A percentile compares a stretch with the other conserved stretches of the same genome.
phyloP scores from a whole-genome alignment of 306 rosid genomes.

The Pterocarpus macrocarpus region DNA sequence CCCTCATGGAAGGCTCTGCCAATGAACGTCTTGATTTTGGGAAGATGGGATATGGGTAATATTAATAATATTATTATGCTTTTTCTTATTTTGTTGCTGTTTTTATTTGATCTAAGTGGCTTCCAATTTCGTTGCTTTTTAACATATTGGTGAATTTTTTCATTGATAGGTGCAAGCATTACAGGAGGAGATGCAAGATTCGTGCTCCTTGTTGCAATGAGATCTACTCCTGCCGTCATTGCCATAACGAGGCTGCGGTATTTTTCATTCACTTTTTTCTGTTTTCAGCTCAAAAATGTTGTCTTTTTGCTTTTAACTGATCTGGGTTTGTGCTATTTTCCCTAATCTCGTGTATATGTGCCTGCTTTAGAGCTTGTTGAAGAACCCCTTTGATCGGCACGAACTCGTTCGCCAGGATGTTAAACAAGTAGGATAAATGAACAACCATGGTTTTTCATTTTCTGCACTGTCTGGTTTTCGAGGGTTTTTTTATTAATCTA shows the following conservation, averaged over 20 bases:
- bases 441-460: constrained; percentile 22
- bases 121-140: not conserved
- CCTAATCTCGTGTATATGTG: not conserved
- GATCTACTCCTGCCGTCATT: constrained; percentile 91
- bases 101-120: not conserved
- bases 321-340: constrained; percentile 44
- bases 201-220: constrained; percentile 97
- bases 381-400: constrained; percentile 73
- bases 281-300: constrained; percentile 14
- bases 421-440: constrained; percentile 62
- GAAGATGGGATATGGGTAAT: constrained; percentile 95
- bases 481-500: not conserved
- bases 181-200: constrained; percentile 91
- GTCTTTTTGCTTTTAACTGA: constrained; percentile 43
- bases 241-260: constrained; percentile 92
- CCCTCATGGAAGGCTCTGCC: constrained; percentile 75
- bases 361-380: constrained; percentile 68
- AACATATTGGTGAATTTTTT: constrained; percentile 7
- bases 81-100: not conserved
- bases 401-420: constrained; percentile 81
- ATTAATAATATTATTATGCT: not conserved
- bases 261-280: not conserved
- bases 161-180: constrained; percentile 80
- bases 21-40: constrained; percentile 89
- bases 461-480: not conserved